These are phyloP conservation scores for Termitomyces heimii DNA, from an alignment of 768 basidiomycete genomes.

Conservation along the genomic window DNA sequence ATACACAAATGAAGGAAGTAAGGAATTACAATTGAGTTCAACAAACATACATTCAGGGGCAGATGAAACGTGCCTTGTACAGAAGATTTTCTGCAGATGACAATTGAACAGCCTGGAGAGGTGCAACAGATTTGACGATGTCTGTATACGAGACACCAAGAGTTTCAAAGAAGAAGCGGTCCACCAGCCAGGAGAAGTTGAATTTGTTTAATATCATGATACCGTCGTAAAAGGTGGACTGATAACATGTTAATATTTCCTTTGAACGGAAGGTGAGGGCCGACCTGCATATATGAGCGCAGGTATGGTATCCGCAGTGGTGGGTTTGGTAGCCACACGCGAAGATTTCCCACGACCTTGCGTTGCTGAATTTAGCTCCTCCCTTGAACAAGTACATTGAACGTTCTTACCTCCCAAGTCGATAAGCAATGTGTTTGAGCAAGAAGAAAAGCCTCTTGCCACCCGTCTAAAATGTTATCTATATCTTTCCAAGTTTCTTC, in stretches of 20 bases:
- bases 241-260: constrained; percentile 1
- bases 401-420: constrained; percentile 55
- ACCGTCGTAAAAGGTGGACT: constrained; percentile 59
- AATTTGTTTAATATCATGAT: constrained; percentile 46
- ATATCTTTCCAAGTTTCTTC: constrained; percentile 48
- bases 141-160: constrained; percentile 48
- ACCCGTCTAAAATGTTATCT: constrained; percentile 43
- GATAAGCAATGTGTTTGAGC: constrained; percentile 36
- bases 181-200: constrained; percentile 48
- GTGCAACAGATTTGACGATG: constrained; percentile 31
- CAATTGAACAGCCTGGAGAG: constrained; percentile 30
- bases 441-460: constrained; percentile 46
- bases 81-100: constrained; percentile 39
- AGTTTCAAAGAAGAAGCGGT: constrained; percentile 60
- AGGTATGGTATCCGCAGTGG: constrained; percentile 46
- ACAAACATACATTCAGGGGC: neutral
- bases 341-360: constrained; percentile 45
- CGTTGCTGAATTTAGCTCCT: neutral
- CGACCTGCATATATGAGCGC: constrained; percentile 60
- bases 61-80: constrained; percentile 30
- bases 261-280: neutral
- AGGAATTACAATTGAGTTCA: neutral
- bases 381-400: neutral
- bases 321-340: constrained; percentile 38
- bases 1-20: neutral